Evolutionary conservation across 331 rosid genomes (phyloP).

Genomic region (Prunus yedoensis): DNA sequence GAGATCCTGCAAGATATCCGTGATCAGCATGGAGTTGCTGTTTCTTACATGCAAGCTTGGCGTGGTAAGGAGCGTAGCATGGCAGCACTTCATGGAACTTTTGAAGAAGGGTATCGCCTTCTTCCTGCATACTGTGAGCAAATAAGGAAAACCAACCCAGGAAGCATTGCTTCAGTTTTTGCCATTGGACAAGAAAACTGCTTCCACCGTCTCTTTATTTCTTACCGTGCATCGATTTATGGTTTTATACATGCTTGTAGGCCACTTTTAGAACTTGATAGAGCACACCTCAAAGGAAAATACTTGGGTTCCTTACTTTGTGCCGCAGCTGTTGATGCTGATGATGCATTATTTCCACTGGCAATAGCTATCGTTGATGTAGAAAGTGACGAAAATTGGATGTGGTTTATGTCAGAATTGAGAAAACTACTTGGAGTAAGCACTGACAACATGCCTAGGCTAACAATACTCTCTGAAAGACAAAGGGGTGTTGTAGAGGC

Average conservation of each 20-base stretch:
- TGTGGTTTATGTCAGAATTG: slow-evolving; percentile 98
- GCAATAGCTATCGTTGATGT: slow-evolving; percentile 89
- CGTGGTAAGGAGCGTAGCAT: slow-evolving; percentile 99
- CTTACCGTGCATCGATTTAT: slow-evolving; percentile 83
- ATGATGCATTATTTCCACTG: slow-evolving; percentile 81
- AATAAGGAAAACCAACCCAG: slow-evolving; percentile 81
- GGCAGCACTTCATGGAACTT: slow-evolving; percentile 99
- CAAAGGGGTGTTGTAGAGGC: slow-evolving; percentile 80
- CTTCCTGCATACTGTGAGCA: slow-evolving; percentile 96
- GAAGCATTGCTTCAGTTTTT: slow-evolving; percentile 93
- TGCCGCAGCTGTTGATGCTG: slow-evolving; percentile 93
- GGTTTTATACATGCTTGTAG: slow-evolving; percentile 95
- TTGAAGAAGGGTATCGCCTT: slow-evolving; percentile 89
- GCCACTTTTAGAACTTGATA: slow-evolving; percentile 93
- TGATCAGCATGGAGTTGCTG: slow-evolving; percentile 97
- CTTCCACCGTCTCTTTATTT: slow-evolving; percentile 79
- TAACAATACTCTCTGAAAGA: slow-evolving; percentile 89
- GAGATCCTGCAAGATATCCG: slow-evolving; percentile 93
- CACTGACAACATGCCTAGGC: slow-evolving; percentile 96
- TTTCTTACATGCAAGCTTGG: slow-evolving; percentile 99
- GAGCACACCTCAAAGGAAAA: slow-evolving; percentile 88
- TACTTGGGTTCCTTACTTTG: slow-evolving; percentile 82
- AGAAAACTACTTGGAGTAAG: slow-evolving; percentile 93
- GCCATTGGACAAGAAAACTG: slow-evolving; percentile 87
- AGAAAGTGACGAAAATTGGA: slow-evolving; percentile 95